These are phyloP conservation scores for Salix viminalis DNA, from an alignment of 345 rosid species.

Conservation along the genomic window DNA sequence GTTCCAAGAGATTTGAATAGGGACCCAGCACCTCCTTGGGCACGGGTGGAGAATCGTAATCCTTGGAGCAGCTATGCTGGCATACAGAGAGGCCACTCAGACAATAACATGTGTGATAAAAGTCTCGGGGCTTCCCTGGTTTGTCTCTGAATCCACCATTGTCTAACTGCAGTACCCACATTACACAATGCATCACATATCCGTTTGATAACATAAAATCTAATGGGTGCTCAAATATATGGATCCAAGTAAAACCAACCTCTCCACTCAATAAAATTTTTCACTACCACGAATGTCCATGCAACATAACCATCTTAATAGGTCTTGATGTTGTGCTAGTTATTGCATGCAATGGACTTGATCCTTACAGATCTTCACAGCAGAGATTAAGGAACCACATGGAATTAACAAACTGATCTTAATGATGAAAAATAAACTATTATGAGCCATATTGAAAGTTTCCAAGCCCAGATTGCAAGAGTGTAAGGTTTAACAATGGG, in stretches of 20 bases:
- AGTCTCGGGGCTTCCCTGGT: constrained; percentile 66
- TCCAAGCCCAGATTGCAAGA: neutral
- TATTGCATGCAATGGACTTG: neutral
- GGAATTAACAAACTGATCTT: neutral
- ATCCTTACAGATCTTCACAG: neutral
- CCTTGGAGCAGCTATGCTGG: constrained; percentile 58
- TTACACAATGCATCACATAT: neutral
- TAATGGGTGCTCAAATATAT: neutral
- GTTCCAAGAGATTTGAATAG: constrained; percentile 69
- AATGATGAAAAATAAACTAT: neutral
- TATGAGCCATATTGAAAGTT: neutral
- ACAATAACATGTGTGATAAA: constrained; percentile 94
- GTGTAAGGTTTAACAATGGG: no score
- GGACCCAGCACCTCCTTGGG: constrained; percentile 60
- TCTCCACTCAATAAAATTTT: neutral
- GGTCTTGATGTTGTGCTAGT: neutral
- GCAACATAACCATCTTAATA: neutral
- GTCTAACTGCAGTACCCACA: constrained; percentile 38
- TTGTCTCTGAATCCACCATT: constrained; percentile 89
- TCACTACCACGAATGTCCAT: neutral
- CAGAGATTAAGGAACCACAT: neutral
- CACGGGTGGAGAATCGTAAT: constrained; percentile 51
- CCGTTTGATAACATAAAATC: neutral
- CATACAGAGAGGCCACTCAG: constrained; percentile 77
- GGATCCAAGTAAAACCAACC: neutral